phyloP scores from a whole-genome alignment of 352 stramenopile species.

The Phytophthora pluvialis region DNA sequence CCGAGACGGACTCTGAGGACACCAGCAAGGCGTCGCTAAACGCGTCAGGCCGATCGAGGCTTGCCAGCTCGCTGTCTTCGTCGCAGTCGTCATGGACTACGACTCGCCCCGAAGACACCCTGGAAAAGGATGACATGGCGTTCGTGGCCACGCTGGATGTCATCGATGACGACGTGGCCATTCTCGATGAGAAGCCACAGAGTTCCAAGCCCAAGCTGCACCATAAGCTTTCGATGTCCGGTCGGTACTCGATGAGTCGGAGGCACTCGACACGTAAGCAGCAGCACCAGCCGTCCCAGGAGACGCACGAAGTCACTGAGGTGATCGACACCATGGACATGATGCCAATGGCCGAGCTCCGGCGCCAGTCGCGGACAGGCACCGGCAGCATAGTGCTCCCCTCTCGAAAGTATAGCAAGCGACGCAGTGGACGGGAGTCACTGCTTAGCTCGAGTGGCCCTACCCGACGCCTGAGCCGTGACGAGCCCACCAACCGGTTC shows the following conservation, averaged over 20 bases:
- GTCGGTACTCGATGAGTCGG: slow-evolving; percentile 24
- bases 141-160: slow-evolving; percentile 55
- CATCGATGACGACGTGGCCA: slow-evolving; percentile 48
- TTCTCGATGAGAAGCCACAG: slow-evolving; percentile 41
- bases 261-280: slow-evolving; percentile 25
- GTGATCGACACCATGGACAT: slow-evolving; percentile 64
- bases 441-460: slow-evolving; percentile 27
- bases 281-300: not conserved
- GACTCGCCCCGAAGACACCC: slow-evolving; percentile 21
- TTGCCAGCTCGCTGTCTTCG: slow-evolving; percentile 42
- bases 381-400: slow-evolving; percentile 9
- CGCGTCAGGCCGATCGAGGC: slow-evolving; percentile 33
- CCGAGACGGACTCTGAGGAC: slow-evolving; percentile 50
- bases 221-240: slow-evolving; percentile 34
- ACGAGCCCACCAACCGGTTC: slow-evolving; percentile 26
- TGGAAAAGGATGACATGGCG: slow-evolving; percentile 46
- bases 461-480: slow-evolving; percentile 19
- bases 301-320: slow-evolving; percentile 43
- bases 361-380: slow-evolving; percentile 12
- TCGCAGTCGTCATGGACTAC: slow-evolving; percentile 39
- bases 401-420: slow-evolving; percentile 26
- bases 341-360: slow-evolving; percentile 38
- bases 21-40: slow-evolving; percentile 42
- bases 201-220: slow-evolving; percentile 25
- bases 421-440: slow-evolving; percentile 21